Evolutionary conservation across 2,329 filamentous ascomycete species (phyloP), one percentile per base, ranked within the genome.

Genomic region (Rhynchosporium graminicola): DNA sequence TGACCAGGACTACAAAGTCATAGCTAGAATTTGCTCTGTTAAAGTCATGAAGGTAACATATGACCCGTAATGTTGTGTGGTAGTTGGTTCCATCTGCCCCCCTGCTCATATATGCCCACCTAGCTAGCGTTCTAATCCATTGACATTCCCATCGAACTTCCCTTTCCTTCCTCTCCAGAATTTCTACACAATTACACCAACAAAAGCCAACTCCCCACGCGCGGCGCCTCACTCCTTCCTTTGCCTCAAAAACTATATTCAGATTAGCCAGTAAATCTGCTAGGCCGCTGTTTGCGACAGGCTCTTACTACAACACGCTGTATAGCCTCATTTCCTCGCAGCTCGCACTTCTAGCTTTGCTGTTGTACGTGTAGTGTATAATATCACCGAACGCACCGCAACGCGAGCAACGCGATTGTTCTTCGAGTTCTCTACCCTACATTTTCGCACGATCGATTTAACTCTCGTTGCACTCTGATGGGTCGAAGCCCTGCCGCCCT

Each of bases 391-490:
- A 54, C 52, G 10, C 52, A 65, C 46, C 52, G 46, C 60, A 59
- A 56, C 63, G 60, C 60, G 52, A 60, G 46, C 60, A 59, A 56
- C 63, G 60, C 60, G 52, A 60, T 43, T 51, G 13, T 51, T 6
- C 29, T 29, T 29, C 13, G 38, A 10, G 47, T 45, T 29, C 38
- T 46, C 20, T 45, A 51, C 28, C 29, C 29, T 28, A 55, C 38
- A 42, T 38, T 40, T 36, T 52, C 52, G 29, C 26, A 29, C 36
- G 13, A 60, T 12, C 46, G 28, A 45, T 59, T n/a, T 20, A 36
- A 20, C 42, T 26, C 43, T 48, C 28, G 48, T 26, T 28, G 3
- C 5, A 64, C 56, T 69, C 71, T 72, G 67, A 74, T 74, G 72
- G 72, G 72, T 71, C 62, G 61, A 67, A 65, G 60, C 60, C 60